Conservation (phyloP, 2,329 filamentous ascomycete genomes). For the Hymenoscyphus repandus region DNA sequence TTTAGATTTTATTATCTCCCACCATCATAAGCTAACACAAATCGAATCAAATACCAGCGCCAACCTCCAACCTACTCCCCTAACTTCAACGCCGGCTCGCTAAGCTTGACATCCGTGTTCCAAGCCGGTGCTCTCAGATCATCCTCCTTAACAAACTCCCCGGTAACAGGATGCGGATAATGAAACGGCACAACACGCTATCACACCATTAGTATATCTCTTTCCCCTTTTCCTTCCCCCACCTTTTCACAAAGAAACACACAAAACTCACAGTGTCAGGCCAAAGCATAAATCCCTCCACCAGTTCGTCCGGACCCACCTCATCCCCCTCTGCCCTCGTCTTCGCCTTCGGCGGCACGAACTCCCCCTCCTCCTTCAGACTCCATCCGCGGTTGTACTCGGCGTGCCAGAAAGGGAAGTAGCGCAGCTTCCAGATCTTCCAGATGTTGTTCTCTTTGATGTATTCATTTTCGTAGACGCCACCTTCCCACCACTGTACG, state of each 20-base stretch:
- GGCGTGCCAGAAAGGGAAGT: constrained; percentile 54
- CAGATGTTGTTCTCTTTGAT: constrained; percentile 50
- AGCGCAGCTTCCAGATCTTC: constrained; percentile 49
- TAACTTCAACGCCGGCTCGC: constrained; percentile 6
- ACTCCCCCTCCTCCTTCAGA: constrained; percentile 45
- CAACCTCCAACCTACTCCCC: neutral
- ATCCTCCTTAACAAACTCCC: constrained; percentile 2
- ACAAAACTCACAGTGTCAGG: constrained; percentile 44
- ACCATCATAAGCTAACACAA: too few relatives aligned
- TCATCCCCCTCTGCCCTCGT: constrained; percentile 44
- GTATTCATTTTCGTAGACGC: constrained; percentile 55
- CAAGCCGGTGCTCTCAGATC: constrained; percentile 3
- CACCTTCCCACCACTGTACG: constrained; percentile 54
- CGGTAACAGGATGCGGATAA: constrained; percentile 7
- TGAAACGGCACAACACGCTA: constrained; percentile 8
- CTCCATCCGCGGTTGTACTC: constrained; percentile 49
- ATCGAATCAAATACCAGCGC: neutral
- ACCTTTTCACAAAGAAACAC: neutral
- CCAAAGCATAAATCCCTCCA: constrained; percentile 48
- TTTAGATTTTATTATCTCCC: neutral
- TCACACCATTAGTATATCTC: neutral
- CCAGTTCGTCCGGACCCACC: constrained; percentile 45
- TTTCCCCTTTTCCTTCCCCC: neutral
- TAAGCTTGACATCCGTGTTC: constrained; percentile 1
- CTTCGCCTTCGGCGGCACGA: constrained; percentile 44